Conservation (phyloP, 31 red algal genomes). For the Asparagopsis taxiformis region DNA sequence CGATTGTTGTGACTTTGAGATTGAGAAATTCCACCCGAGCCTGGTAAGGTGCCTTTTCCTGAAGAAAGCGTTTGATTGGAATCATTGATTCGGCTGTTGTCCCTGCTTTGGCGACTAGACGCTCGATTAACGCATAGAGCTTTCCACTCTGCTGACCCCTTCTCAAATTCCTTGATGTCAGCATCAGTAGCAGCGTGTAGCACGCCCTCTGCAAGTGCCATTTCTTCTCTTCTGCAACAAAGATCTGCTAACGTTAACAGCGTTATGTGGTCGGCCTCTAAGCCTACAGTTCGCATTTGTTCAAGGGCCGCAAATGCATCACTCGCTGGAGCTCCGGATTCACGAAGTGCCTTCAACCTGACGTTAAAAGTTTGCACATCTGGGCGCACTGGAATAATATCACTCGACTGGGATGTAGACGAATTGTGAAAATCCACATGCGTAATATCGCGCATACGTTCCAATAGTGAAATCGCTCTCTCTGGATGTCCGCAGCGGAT, state of each 20-base stretch:
- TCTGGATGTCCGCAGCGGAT: slow-evolving; percentile 64
- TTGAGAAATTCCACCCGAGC: not conserved
- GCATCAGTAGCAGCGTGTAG: slow-evolving; percentile 40
- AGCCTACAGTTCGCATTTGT: slow-evolving; percentile 31
- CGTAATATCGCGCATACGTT: slow-evolving; percentile 22
- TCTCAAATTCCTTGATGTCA: slow-evolving; percentile 43
- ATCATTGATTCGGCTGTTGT: not conserved
- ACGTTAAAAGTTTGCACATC: slow-evolving; percentile 64
- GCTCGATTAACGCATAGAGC: slow-evolving; percentile 3
- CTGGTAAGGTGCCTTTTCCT: slow-evolving; percentile 9
- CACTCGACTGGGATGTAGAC: not conserved
- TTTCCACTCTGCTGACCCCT: slow-evolving; percentile 49
- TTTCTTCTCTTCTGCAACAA: slow-evolving; percentile 60
- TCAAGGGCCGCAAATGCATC: slow-evolving; percentile 50
- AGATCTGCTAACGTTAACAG: slow-evolving; percentile 59
- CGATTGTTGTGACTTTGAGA: slow-evolving; percentile 12
- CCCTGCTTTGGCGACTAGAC: not conserved
- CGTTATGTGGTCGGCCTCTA: slow-evolving; percentile 63
- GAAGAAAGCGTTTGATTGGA: not conserved
- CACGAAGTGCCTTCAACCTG: slow-evolving; percentile 50
- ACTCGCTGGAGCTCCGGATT: slow-evolving; percentile 43
- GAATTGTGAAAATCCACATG: not conserved
- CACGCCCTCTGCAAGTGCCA: slow-evolving; percentile 66
- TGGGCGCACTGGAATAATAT: slow-evolving; percentile 44
- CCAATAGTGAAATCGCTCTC: slow-evolving; percentile 29